Evolutionary conservation across 2,329 filamentous ascomycete genomes (phyloP), one percentile per base, ranked within the genome.

Genomic region (Mycosphaerelloides madeirae): DNA sequence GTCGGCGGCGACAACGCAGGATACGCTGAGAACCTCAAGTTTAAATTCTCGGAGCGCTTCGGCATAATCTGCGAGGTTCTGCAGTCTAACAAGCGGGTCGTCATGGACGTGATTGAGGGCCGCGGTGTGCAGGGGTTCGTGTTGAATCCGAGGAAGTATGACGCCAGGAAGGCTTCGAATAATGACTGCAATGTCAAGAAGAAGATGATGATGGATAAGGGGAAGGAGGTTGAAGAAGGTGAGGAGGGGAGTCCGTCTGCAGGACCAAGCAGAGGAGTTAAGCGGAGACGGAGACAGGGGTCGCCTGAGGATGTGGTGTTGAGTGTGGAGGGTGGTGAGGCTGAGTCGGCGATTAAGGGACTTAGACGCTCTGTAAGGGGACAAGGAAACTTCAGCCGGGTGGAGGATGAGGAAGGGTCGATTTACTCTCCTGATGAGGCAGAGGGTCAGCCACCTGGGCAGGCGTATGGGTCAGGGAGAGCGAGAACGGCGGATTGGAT

Each of bases 71-170:
- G 46, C 29, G 43, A 32, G 11, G 44, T 48, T 7, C 31, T 54
- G 31, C 16, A 18, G 2, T 14, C 4, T 3, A 51, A 54, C 25
- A 54, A 54, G 36, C 34, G 51, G 1, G 42, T 53, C 8, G 53
- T 52, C 9, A 55, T 53, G 50, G 53, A 55, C 46, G 53, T 55
- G 7, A 29, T 55, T 2, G 53, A 55, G 29, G 53, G 53, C 2
- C 38, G 53, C n/a, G 53, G 53, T 3, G 53, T 55, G 28, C 43
- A 49, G 36, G 46, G 48, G 19, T 47, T 55, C 13, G 53, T 53
- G 31, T 41, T 37, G 8, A 49, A 53, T 40, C 53, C 53, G 12
- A 38, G 42, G 38, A 39, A 41, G 9, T 55, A 49, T 14, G 38
- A 51, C 12, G 48, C 49, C 18, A 4, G 52, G 35, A 55, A 55